These are phyloP conservation scores for Tulasnella sp. DNA, from an alignment of 768 basidiomycete species.

Conservation along the genomic window DNA sequence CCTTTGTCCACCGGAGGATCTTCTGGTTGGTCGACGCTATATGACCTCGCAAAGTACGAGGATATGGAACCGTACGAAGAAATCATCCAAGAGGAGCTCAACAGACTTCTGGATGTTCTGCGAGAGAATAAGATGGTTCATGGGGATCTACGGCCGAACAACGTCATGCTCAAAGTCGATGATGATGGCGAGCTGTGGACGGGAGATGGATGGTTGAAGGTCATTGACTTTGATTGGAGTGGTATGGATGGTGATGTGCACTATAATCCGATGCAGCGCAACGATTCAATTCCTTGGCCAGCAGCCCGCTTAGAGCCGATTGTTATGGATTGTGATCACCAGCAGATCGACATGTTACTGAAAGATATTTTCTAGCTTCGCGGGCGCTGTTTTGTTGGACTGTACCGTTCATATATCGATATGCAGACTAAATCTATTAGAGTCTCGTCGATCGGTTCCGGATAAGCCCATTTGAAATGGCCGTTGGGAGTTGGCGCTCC, in stretches of 20 bases:
- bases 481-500: too few relatives aligned
- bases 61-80: not conserved
- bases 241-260: not conserved
- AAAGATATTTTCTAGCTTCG: not conserved
- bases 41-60: not conserved
- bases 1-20: not conserved
- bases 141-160: constrained; percentile 2
- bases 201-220: not conserved
- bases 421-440: too few relatives aligned
- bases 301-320: not conserved
- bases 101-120: not conserved
- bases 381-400: too few relatives aligned
- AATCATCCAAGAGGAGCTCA: not conserved
- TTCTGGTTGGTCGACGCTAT: constrained; percentile 1
- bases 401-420: too few relatives aligned
- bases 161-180: not conserved
- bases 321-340: not conserved
- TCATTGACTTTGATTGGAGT: constrained; percentile 10
- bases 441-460: too few relatives aligned
- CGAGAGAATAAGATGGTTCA: not conserved
- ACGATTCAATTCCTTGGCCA: not conserved
- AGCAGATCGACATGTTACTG: not conserved
- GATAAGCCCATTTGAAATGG: too few relatives aligned
- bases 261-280: constrained; percentile 5
- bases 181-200: not conserved